Evolutionary conservation across 306 rosid species (phyloP).

Genomic region (Trichosanthes truncata): DNA sequence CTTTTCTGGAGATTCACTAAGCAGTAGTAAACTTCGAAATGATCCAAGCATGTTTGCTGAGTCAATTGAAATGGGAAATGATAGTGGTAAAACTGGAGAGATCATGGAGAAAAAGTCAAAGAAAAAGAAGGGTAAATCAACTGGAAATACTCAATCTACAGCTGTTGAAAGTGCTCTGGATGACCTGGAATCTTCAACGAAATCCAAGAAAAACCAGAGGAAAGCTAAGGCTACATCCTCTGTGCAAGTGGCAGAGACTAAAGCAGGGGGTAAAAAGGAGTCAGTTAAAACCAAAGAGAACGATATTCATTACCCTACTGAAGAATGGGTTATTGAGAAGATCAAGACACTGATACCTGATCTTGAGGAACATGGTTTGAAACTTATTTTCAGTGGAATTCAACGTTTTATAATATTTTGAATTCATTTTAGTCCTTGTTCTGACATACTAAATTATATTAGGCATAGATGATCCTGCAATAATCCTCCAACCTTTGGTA

Average conservation of each 20-base stretch:
- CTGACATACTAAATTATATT: conserved; percentile 24
- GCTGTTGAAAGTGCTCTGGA: conserved; percentile 54
- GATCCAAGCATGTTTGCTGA: conserved; percentile 45
- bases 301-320: conserved; percentile 54
- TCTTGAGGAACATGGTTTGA: conserved; percentile 80
- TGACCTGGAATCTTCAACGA: conserved; percentile 49
- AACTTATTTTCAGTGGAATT: conserved; percentile 17
- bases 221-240: conserved; percentile 63
- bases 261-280: conserved; percentile 59
- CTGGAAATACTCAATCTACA: conserved; percentile 33
- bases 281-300: conserved; percentile 57
- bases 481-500: conserved; percentile 57
- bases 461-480: conserved; percentile 73
- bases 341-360: conserved; percentile 57
- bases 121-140: conserved; percentile 67
- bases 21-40: conserved; percentile 36
- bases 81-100: conserved; percentile 45
- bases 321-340: conserved; percentile 88
- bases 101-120: conserved; percentile 55
- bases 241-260: conserved; percentile 45
- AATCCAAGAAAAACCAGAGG: conserved; percentile 84
- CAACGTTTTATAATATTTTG: conserved; percentile 15
- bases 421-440: not conserved
- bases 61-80: conserved; percentile 40
- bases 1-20: conserved; percentile 31